Evolutionary conservation across 306 rosid genomes (phyloP), one percentile per base, ranked within the genome.

Genomic region (Abrus pulchellus): DNA sequence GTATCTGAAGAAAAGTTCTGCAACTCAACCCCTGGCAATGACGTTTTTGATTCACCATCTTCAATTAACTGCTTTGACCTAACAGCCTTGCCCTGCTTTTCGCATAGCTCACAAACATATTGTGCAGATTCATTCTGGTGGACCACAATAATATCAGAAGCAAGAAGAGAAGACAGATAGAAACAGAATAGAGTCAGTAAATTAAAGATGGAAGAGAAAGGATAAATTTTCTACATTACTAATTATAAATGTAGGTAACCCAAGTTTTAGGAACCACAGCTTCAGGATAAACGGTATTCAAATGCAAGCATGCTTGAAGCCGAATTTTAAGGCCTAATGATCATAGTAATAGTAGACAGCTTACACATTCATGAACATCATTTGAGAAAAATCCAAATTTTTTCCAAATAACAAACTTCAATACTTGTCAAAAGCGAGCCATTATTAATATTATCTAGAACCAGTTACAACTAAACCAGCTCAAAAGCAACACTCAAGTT

Each of bases 81-180:
- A 61, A 65, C 81, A 79, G 77, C 77, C 86, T 91, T 90, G 71
- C 91, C 88, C 70, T 95, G 92, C 75, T 93, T 93, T 85, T 85
- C 85, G 85, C 98, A 95, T 3, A 93, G 87, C 87, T 93, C 99
- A 79, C 99, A 95, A 62, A 88, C 86, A 52, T 83, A 88, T 13
- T 43, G 9, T 13, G 86, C 74, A 50, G 83, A 82, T 82, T 90
- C 90, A 80, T 74, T 84, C 93, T 89, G 86, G 81, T 33, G 78
- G 50, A 68, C 74, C 87, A 79, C 27, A 76, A 71, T 33, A 40
- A 76, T 63, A 66, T 80, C 75, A 76, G 69, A 79, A 64, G 80
- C 84, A 74, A 84, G 49, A 68, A 63, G 9, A 34, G 43, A 41
- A 57, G 60, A 10, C 4, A 75, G 73, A 27, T 20, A 61, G 54